A percentile compares a stretch with the other conserved stretches of the same genome.
These are phyloP conservation scores for Aspergillus sergii DNA, from an alignment of 2,329 filamentous ascomycete species.

Conservation along the genomic window DNA sequence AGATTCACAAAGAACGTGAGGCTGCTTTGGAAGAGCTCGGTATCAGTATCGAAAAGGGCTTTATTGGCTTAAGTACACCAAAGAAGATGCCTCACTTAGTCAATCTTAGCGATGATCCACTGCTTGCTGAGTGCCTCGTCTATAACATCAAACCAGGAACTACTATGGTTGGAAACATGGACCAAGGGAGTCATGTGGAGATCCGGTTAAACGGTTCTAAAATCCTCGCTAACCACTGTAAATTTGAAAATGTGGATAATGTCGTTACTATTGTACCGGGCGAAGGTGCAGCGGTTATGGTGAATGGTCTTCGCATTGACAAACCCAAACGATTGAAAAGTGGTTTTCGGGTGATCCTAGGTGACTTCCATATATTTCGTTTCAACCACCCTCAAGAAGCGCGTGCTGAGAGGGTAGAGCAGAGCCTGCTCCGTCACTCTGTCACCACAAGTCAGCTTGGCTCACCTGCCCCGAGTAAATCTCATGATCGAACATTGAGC, in stretches of 20 bases:
- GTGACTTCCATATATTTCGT: slow-evolving; percentile 97
- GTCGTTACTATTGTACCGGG: slow-evolving; percentile 87
- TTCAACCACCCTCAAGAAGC: slow-evolving; percentile 99
- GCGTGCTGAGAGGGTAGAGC: slow-evolving; percentile 84
- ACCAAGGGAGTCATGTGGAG: slow-evolving; percentile 79
- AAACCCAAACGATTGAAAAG: slow-evolving; percentile 85
- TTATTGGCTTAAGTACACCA: slow-evolving; percentile 89
- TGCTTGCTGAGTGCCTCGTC: slow-evolving; percentile 92
- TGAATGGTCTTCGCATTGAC: slow-evolving; percentile 88
- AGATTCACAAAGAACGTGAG: slow-evolving; percentile 97
- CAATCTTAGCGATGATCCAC: slow-evolving; percentile 91
- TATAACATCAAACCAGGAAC: slow-evolving; percentile 97
- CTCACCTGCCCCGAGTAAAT: slow-evolving; percentile 63
- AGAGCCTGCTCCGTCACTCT: slow-evolving; percentile 85
- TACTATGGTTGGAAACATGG: slow-evolving; percentile 92
- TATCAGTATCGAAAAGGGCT: slow-evolving; percentile 98
- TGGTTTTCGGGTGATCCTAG: slow-evolving; percentile 91
- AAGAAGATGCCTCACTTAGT: slow-evolving; percentile 99
- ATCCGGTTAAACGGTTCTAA: slow-evolving; percentile 92
- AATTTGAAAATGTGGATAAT: slow-evolving; percentile 90
- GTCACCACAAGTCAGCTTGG: slow-evolving; percentile 65
- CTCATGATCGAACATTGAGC: slow-evolving; percentile 80
- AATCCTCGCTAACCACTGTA: slow-evolving; percentile 90
- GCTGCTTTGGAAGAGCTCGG: slow-evolving; percentile 92
- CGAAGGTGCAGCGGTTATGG: slow-evolving; percentile 96